These are phyloP conservation scores for Apiotrichum sp. DNA, from an alignment of 1,284 basidiomycete genomes.

Conservation along the genomic window DNA sequence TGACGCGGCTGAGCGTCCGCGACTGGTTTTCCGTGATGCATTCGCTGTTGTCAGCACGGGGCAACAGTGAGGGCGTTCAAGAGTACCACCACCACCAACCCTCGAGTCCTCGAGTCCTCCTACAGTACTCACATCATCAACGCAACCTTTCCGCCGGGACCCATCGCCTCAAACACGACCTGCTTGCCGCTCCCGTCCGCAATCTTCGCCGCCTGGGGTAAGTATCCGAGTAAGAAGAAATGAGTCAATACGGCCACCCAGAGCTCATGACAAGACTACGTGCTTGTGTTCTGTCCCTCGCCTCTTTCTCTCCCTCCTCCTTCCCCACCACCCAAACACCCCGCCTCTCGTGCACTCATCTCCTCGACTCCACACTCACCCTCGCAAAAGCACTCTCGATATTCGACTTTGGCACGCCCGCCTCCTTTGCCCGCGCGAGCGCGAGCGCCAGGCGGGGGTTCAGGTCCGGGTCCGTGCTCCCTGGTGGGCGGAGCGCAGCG, in stretches of 20 bases:
- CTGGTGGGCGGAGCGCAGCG: slow-evolving; percentile 60
- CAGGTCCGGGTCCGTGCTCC: slow-evolving; percentile 59
- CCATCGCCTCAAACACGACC: slow-evolving; percentile 64
- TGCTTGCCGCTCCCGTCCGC: slow-evolving; percentile 37
- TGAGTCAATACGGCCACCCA: too few species aligned
- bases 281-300: too few species aligned
- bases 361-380: slow-evolving; percentile 45
- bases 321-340: not conserved
- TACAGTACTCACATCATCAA: slow-evolving; percentile 62
- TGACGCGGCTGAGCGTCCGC: slow-evolving; percentile 61
- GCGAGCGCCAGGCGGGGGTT: slow-evolving; percentile 60
- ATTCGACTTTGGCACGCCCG: slow-evolving; percentile 69
- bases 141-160: slow-evolving; percentile 58
- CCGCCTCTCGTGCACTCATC: not conserved
- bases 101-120: not conserved
- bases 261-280: too few species aligned
- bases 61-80: too few species aligned
- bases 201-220: slow-evolving; percentile 23
- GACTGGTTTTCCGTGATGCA: slow-evolving; percentile 68
- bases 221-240: not conserved
- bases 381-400: slow-evolving; percentile 64
- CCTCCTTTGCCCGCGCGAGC: slow-evolving; percentile 58
- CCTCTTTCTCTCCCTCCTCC: not conserved
- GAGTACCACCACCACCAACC: too few species aligned
- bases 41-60: slow-evolving; percentile 52